These are phyloP conservation scores for Vigna radiata DNA, from an alignment of 306 rosid species.

Conservation along the genomic window DNA sequence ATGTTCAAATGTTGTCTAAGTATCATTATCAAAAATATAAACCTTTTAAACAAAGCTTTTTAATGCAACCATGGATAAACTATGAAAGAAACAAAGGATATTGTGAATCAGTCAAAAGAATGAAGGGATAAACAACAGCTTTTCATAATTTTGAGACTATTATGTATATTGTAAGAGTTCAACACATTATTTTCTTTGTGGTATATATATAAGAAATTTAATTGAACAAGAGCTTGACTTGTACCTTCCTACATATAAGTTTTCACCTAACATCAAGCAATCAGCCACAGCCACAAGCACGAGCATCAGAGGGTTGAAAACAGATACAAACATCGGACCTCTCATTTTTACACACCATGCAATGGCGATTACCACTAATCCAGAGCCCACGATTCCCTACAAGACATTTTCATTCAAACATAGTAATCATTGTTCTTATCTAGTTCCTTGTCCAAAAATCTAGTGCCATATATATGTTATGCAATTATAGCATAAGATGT, in stretches of 20 bases:
- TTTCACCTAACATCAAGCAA: conserved; percentile 32
- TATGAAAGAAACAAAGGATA: too few relatives aligned
- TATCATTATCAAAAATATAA: too few relatives aligned
- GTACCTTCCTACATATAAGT: conserved; percentile 17
- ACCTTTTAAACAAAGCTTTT: too few relatives aligned
- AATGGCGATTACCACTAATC: conserved; percentile 4
- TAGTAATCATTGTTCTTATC: not conserved
- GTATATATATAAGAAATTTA: too few relatives aligned
- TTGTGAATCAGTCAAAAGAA: too few relatives aligned
- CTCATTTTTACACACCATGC: conserved; percentile 39
- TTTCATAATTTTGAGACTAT: too few relatives aligned
- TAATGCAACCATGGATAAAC: too few relatives aligned
- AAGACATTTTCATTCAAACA: conserved; percentile 15
- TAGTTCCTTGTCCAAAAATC: not conserved
- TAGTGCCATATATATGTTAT: not conserved
- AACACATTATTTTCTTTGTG: too few relatives aligned
- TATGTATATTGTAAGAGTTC: too few relatives aligned
- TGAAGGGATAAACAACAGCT: too few relatives aligned
- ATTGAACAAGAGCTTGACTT: too few relatives aligned
- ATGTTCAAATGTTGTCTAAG: too few relatives aligned
- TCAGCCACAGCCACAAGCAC: conserved; percentile 38
- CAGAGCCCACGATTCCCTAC: conserved; percentile 32
- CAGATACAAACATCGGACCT: conserved; percentile 28
- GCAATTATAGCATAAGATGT: not conserved
- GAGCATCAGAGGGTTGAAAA: conserved; percentile 40